phyloP scores from a whole-genome alignment of 192 early-diverging fungal genomes.

The Gonapodya sp. region DNA sequence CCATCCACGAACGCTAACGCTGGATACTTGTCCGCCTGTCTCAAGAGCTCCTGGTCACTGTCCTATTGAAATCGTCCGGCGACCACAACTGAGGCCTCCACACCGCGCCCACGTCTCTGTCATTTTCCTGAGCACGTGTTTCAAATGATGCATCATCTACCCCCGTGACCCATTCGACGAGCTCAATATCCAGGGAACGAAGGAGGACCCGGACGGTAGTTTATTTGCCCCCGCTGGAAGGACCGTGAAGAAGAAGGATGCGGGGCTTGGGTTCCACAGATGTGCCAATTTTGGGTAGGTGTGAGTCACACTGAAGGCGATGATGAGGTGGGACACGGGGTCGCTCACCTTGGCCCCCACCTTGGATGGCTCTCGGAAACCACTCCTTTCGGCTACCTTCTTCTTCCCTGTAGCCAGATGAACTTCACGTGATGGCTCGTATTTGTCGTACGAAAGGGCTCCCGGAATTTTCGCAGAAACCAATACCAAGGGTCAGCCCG shows the following conservation, averaged over 20 bases:
- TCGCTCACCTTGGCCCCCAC: conserved; percentile 16
- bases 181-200: conserved; percentile 32
- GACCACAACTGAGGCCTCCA: neutral
- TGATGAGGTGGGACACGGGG: neutral
- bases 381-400: conserved; percentile 40
- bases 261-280: conserved; percentile 25
- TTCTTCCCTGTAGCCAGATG: conserved; percentile 40
- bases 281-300: neutral
- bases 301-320: neutral
- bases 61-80: conserved; percentile 9
- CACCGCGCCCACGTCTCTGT: no score
- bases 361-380: conserved; percentile 27
- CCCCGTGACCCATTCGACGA: conserved; percentile 58
- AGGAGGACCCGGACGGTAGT: conserved; percentile 45
- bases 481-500: no score
- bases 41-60: conserved; percentile 38
- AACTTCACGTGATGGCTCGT: neutral
- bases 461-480: neutral
- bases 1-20: no score
- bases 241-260: conserved; percentile 49
- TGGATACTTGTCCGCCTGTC: no score
- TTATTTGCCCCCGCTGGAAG: conserved; percentile 57
- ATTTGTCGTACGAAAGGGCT: neutral
- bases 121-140: conserved; percentile 11
- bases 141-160: conserved; percentile 24